Evolutionary conservation across 1,284 basidiomycete species (phyloP), one percentile per base, ranked within the genome.

Genomic region (Phylloporus sp.): DNA sequence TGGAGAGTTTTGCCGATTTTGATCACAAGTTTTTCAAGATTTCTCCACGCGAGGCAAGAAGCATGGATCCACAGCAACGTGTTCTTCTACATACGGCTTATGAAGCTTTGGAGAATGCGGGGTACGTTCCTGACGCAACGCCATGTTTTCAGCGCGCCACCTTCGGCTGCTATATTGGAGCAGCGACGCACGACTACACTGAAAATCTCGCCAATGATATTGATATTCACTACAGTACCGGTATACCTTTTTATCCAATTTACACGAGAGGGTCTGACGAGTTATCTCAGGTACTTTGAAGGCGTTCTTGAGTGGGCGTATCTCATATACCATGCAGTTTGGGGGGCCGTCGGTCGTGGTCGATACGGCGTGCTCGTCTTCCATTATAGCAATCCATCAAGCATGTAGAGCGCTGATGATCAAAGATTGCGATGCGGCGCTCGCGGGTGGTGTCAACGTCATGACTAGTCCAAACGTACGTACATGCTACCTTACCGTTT

Each of bases 391-490:
- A 4, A 80, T 93, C 23, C 85, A 93, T 77, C 89, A 90, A 72
- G 91, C 88, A 0, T 88, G 85, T 63, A 86, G 91, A 49, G 89
- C 90, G 3, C 78, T 93, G 45, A 82, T 84, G 75, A 85, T 84
- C 66, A 79, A 83, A 27, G 91, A 93, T 75, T 93, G 91, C 72
- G 83, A 85, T 69, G 85, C 90, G 25, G 91, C 90, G 3, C 79
- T 93, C 41, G 91, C 89, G n/a, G 91, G 91, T 39, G 91, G 91
- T 27, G 89, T 92, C n/a, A 92, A 93, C 71, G 77, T 89, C 65
- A 88, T 93, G 61, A 83, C 88, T 2, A 91, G 89, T 75, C 91
- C 90, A 15, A 91, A 92, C 69, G 91, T 93, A 77, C 74, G 88
- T 72, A 62, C 65, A 12, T 49, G 20, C 64, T 20, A 7, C 15